Evolutionary conservation across 2,329 filamentous ascomycete genomes (phyloP).

Genomic region (Aspergillus neoniger): DNA sequence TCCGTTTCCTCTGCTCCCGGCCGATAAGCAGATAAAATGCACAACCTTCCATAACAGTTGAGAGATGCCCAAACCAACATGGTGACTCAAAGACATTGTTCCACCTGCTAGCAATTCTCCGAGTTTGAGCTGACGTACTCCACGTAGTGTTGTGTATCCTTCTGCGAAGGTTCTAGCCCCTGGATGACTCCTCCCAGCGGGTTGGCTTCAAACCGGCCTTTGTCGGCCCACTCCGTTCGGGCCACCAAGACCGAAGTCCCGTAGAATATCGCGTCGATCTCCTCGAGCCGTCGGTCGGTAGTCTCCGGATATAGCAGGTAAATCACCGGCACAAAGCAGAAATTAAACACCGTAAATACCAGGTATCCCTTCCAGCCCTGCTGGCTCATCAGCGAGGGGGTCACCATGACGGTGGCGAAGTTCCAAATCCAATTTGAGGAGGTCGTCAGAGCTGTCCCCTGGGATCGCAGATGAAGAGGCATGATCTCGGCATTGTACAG

Average conservation of each 20-base stretch:
- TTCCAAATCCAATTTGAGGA: conserved; percentile 10
- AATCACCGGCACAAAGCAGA: conserved; percentile 23
- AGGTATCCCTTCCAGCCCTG: conserved; percentile 57
- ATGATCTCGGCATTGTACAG: conserved; percentile 22
- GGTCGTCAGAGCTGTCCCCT: conserved; percentile 10
- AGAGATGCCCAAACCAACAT: neutral
- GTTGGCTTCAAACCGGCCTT: neutral
- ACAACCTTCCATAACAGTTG: neutral
- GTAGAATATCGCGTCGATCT: conserved; percentile 33
- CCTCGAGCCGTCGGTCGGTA: conserved; percentile 37
- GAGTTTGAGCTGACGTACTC: neutral
- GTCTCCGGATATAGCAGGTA: conserved; percentile 29
- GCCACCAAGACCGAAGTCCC: neutral
- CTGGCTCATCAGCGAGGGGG: conserved; percentile 34
- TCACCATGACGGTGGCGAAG: conserved; percentile 14
- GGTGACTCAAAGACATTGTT: too few relatives aligned
- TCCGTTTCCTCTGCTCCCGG: neutral
- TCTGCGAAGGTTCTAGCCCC: neutral
- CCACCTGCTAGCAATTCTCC: neutral
- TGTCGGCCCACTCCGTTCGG: neutral
- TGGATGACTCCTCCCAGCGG: neutral
- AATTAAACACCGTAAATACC: conserved; percentile 44
- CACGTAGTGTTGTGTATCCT: neutral
- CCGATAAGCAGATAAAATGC: neutral
- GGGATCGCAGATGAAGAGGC: conserved; percentile 9